phyloP scores from a whole-genome alignment of 345 rosid species.

The Eucalyptus paniculata region DNA sequence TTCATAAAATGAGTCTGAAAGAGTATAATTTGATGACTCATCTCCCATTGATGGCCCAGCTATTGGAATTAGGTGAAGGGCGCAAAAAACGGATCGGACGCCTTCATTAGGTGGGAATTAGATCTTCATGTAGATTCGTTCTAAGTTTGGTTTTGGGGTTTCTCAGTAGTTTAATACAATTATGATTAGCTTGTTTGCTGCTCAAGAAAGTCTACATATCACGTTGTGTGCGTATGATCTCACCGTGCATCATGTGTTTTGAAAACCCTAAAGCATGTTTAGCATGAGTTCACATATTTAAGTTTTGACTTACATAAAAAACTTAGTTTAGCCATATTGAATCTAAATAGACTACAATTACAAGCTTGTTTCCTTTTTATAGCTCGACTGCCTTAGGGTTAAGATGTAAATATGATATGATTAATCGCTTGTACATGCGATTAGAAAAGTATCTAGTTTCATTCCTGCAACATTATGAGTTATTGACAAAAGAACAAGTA shows the following conservation, averaged over 20 bases:
- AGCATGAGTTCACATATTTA: neutral
- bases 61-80: neutral
- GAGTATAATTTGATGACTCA: neutral
- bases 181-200: neutral
- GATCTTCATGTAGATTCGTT: neutral
- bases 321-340: neutral
- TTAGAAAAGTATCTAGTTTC: neutral
- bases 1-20: neutral
- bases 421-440: accelerated
- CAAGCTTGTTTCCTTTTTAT: neutral
- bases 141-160: neutral
- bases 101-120: neutral
- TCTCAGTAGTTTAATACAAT: neutral
- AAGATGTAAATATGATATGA: neutral
- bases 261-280: neutral
- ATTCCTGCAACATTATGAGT: neutral
- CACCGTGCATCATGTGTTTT: neutral
- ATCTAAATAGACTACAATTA: neutral
- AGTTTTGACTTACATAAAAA: neutral
- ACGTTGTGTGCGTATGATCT: neutral
- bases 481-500: neutral
- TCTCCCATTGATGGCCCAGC: neutral
- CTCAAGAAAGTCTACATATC: neutral
- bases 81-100: neutral
- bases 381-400: neutral